Conservation (phyloP, 148 eudicot species). For the Diospyros lotus region DNA sequence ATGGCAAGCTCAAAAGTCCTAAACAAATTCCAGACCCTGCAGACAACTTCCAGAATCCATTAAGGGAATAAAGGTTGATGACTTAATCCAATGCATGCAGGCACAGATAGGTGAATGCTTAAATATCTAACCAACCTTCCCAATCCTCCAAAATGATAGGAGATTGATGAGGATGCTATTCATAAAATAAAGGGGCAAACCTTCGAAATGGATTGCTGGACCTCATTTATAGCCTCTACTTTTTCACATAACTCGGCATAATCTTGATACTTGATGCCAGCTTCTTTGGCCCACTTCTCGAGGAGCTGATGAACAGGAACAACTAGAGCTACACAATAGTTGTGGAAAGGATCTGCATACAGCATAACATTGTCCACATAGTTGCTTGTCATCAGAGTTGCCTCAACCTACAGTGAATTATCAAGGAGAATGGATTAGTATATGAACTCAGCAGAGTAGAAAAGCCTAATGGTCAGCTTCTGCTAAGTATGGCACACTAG, state of each 20-base stretch:
- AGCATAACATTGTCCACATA: conserved; percentile 83
- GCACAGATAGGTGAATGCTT: background rate
- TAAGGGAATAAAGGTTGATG: background rate
- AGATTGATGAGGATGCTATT: no score
- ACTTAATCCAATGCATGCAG: background rate
- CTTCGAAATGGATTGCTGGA: conserved; percentile 73
- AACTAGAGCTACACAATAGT: conserved; percentile 74
- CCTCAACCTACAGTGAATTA: conserved; percentile 65
- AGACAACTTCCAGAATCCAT: background rate
- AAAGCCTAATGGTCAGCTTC: background rate
- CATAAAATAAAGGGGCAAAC: conserved; percentile 27
- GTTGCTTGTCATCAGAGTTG: conserved; percentile 61
- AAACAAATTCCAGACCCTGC: background rate
- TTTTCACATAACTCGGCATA: conserved; percentile 69
- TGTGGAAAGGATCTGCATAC: conserved; percentile 90
- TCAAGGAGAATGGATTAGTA: background rate
- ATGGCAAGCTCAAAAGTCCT: background rate
- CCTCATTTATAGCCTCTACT: conserved; percentile 66
- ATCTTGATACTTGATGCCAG: conserved; percentile 54
- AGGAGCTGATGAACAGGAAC: conserved; percentile 59
- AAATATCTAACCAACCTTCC: no score
- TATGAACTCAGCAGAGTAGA: background rate
- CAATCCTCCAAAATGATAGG: no score
- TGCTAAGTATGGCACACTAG: background rate
- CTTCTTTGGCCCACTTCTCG: conserved; percentile 80